Conservation (phyloP, 768 basidiomycete genomes). For the Hydnomerulius pinastri region DNA sequence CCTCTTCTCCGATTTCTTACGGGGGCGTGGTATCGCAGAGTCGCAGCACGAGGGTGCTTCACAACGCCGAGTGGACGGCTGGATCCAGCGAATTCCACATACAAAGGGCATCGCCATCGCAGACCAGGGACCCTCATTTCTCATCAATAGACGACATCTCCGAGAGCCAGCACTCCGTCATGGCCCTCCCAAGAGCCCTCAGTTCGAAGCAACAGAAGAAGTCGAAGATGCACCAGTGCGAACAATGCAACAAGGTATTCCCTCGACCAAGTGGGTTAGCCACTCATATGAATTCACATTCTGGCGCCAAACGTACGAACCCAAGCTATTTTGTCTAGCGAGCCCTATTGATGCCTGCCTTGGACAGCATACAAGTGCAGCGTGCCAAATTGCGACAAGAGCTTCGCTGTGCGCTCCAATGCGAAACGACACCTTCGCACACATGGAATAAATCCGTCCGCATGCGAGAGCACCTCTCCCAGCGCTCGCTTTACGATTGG, state of each 20-base stretch:
- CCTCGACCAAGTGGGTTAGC: slow-evolving; percentile 52
- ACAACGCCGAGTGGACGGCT: slow-evolving; percentile 7
- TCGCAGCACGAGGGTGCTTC: slow-evolving; percentile 26
- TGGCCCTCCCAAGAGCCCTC: slow-evolving; percentile 12
- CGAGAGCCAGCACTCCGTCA: neutral
- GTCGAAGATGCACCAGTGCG: slow-evolving; percentile 53
- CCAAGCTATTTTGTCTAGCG: neutral
- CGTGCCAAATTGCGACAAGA: slow-evolving; percentile 61
- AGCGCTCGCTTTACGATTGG: slow-evolving; percentile 38
- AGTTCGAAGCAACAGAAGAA: slow-evolving; percentile 31
- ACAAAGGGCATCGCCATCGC: slow-evolving; percentile 5
- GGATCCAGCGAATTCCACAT: slow-evolving; percentile 16
- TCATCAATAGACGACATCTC: slow-evolving; percentile 11
- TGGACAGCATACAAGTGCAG: slow-evolving; percentile 44
- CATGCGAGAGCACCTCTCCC: slow-evolving; percentile 17
- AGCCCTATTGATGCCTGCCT: slow-evolving; percentile 8
- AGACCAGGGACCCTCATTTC: neutral
- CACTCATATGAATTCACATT: slow-evolving; percentile 57
- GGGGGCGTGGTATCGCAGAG: slow-evolving; percentile 16
- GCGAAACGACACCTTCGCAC: slow-evolving; percentile 79
- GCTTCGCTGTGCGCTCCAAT: slow-evolving; percentile 79
- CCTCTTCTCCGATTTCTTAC: slow-evolving; percentile 5
- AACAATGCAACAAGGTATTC: slow-evolving; percentile 45
- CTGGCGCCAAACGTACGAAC: slow-evolving; percentile 49
- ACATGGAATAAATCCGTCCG: slow-evolving; percentile 52